phyloP scores from a whole-genome alignment of 306 rosid species.

The Rubus idaeus region DNA sequence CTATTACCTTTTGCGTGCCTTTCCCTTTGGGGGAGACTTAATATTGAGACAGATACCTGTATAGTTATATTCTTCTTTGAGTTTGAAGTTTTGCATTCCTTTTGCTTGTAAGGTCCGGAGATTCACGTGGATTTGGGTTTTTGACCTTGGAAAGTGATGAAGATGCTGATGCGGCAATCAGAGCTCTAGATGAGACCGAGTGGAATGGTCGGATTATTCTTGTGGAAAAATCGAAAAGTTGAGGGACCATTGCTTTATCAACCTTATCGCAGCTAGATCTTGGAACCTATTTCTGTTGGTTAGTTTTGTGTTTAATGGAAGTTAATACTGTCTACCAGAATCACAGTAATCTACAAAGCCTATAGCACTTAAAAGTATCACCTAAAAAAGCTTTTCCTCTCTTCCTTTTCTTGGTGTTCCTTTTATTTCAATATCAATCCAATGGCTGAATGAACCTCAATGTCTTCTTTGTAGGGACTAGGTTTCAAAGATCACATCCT shows the following conservation, averaged over 20 bases:
- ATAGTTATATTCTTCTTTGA: background rate
- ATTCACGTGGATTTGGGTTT: conserved; percentile 18
- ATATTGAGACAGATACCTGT: background rate
- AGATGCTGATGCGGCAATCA: conserved; percentile 15
- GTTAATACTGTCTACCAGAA: background rate
- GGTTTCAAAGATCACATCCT: background rate
- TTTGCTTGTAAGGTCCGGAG: conserved; percentile 11
- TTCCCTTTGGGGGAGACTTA: background rate
- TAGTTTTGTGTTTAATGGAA: background rate
- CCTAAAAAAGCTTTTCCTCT: background rate
- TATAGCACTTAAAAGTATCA: background rate
- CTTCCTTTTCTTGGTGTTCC: background rate
- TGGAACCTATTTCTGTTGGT: background rate
- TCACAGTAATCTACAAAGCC: background rate
- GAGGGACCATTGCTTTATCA: background rate
- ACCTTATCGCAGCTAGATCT: background rate
- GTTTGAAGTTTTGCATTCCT: background rate
- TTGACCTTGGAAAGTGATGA: conserved; percentile 17
- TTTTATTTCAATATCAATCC: background rate
- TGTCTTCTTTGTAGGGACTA: background rate
- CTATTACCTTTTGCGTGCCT: background rate
- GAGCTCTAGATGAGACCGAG: conserved; percentile 13
- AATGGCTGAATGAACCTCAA: background rate
- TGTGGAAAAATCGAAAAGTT: conserved; percentile 15
- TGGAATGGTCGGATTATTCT: conserved; percentile 22